Evolutionary conservation across 129 eudicot genomes (phyloP).

Genomic region (Saposhnikovia divaricata): DNA sequence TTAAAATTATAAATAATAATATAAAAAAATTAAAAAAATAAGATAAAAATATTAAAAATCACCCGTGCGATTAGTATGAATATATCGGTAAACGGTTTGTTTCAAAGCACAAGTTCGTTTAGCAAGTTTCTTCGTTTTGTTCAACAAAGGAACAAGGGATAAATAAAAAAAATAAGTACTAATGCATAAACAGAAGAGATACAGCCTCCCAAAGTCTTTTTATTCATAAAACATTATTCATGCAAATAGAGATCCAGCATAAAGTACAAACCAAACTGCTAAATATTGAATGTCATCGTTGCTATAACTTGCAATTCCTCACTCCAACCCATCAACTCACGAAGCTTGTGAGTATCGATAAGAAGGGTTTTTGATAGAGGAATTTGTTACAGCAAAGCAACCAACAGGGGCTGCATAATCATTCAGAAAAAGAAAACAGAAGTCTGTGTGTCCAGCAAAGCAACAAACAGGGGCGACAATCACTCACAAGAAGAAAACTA

Average conservation of each 20-base stretch:
- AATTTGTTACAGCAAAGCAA: background rate
- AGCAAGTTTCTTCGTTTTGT: too few species aligned
- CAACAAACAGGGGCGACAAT: too few species aligned
- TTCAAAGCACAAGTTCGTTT: too few species aligned
- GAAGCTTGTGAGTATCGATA: background rate
- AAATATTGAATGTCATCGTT: background rate
- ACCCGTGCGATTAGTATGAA: too few species aligned
- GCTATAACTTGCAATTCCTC: background rate
- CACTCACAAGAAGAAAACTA: too few species aligned
- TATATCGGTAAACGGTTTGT: too few species aligned
- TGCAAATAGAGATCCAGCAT: background rate
- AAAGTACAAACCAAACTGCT: background rate
- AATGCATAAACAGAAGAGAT: background rate
- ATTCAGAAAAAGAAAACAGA: background rate
- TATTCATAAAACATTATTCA: constrained; percentile 4
- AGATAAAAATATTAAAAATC: too few species aligned
- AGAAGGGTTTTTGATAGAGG: constrained; percentile 8
- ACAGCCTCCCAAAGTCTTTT: background rate
- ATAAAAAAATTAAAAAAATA: too few species aligned
- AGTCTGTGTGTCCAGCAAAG: background rate
- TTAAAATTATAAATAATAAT: too few species aligned
- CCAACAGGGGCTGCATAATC: background rate
- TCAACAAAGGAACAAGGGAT: too few species aligned
- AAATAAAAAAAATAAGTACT: too few species aligned
- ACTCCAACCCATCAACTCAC: constrained; percentile 8